Conservation (phyloP, 345 rosid species). For the Eucalyptus decipiens region DNA sequence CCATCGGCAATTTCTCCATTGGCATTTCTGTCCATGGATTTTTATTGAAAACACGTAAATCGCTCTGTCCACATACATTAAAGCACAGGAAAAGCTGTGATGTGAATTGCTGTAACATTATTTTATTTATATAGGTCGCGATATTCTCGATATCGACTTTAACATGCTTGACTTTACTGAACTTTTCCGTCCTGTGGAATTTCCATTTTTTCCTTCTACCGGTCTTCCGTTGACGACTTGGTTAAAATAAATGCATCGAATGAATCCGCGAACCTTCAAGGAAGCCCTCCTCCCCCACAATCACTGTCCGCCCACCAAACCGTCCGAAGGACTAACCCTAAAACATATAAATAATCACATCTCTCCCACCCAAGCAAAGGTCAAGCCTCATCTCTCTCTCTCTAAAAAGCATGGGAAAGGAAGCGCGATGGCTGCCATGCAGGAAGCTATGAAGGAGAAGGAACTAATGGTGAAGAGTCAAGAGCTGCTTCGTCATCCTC, state of each 20-base stretch:
- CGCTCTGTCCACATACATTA: background rate
- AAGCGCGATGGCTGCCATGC: background rate
- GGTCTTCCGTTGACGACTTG: background rate
- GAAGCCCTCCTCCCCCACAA: background rate
- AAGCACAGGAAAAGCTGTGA: background rate
- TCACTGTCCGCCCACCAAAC: background rate
- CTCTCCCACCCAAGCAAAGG: background rate
- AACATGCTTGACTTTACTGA: background rate
- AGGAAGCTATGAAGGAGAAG: background rate
- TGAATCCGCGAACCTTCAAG: background rate
- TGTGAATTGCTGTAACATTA: background rate
- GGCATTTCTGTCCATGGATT: too few species aligned
- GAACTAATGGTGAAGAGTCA: background rate
- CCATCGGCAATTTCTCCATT: background rate
- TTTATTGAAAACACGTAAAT: background rate
- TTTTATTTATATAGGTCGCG: background rate
- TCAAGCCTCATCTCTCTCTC: background rate
- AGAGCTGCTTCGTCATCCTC: background rate
- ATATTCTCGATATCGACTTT: background rate
- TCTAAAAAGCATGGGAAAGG: background rate
- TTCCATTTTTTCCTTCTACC: background rate
- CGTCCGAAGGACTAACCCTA: background rate
- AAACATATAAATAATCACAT: background rate
- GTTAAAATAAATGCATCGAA: background rate
- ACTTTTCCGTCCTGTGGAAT: background rate